These are phyloP conservation scores for Pythium brachiatum DNA, from an alignment of 352 stramenopile genomes.

Conservation along the genomic window DNA sequence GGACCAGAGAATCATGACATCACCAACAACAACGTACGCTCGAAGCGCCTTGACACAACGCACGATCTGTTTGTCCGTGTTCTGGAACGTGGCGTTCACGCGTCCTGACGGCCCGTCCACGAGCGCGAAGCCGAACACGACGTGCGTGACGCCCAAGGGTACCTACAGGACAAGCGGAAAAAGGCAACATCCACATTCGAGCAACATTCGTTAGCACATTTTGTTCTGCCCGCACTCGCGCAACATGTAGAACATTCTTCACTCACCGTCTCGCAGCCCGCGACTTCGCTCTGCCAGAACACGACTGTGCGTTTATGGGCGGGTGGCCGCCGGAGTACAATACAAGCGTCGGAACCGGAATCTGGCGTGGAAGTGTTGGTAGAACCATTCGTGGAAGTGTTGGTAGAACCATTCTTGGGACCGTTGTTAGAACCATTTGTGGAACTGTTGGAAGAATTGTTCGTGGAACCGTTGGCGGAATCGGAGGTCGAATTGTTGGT, in stretches of 20 bases:
- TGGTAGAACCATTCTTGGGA: not conserved
- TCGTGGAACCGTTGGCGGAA: too few relatives aligned
- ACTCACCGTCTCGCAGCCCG: conserved; percentile 60
- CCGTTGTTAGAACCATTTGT: not conserved
- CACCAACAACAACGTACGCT: conserved; percentile 15
- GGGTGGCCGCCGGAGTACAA: conserved; percentile 27
- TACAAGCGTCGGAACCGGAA: conserved; percentile 12
- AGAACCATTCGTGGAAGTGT: not conserved
- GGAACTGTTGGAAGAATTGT: too few relatives aligned
- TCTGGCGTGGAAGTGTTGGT: not conserved
- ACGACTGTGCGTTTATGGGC: conserved; percentile 59
- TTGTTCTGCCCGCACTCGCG: conserved; percentile 1
- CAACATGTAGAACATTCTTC: not conserved
- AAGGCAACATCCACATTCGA: conserved; percentile 16
- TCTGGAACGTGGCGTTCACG: conserved; percentile 59
- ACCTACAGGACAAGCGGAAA: conserved; percentile 26
- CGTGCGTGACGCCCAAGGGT: conserved; percentile 64
- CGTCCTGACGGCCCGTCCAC: conserved; percentile 34
- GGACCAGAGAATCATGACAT: too few relatives aligned
- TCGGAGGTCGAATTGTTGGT: not conserved
- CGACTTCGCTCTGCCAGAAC: conserved; percentile 82
- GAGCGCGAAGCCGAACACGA: conserved; percentile 74
- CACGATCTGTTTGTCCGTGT: conserved; percentile 47
- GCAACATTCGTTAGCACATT: conserved; percentile 3
- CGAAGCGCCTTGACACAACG: conserved; percentile 58